Percentiles rank a stretch among this genome's conserved stretches.
phyloP scores from a whole-genome alignment of 495 filamentous ascomycete species.

The Aspergillus asperescens region DNA sequence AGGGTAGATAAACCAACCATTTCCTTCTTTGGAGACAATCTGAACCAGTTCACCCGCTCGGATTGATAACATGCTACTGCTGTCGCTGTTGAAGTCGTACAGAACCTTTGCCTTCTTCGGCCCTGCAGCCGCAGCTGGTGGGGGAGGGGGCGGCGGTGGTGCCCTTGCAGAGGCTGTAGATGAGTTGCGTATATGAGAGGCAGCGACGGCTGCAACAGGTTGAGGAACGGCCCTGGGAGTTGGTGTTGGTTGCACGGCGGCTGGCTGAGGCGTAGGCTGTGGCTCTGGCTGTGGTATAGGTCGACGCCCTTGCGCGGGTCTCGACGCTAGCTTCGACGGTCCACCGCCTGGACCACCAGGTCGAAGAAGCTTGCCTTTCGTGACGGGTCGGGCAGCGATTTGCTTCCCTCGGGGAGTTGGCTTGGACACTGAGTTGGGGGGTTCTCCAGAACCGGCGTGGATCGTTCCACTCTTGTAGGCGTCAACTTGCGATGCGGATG shows the following conservation, averaged over 20 bases:
- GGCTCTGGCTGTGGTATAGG: constrained; percentile 31
- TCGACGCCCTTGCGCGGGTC: constrained; percentile 45
- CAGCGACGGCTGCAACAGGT: constrained; percentile 42
- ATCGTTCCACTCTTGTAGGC: constrained; percentile 90
- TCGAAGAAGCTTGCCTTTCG: constrained; percentile 76
- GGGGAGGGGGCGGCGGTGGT: constrained; percentile 63
- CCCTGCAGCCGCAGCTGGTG: constrained; percentile 58
- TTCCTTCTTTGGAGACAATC: constrained; percentile 81
- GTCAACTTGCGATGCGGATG: constrained; percentile 62
- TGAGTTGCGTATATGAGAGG: constrained; percentile 47
- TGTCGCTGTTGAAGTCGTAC: constrained; percentile 82
- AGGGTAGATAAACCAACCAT: constrained; percentile 61
- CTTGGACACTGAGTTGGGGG: constrained; percentile 72
- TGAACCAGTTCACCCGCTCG: constrained; percentile 72
- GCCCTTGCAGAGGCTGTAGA: constrained; percentile 53
- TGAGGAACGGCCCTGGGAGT: constrained; percentile 33
- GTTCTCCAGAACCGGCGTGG: constrained; percentile 80
- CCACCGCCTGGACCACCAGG: constrained; percentile 82
- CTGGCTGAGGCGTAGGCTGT: constrained; percentile 39
- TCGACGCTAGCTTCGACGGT: constrained; percentile 61
- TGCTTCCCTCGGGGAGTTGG: constrained; percentile 83
- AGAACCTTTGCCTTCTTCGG: constrained; percentile 71
- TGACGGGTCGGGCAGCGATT: constrained; percentile 82
- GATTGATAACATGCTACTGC: constrained; percentile 72
- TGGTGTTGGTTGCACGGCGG: constrained; percentile 43